A percentile compares a stretch with the other conserved stretches of the same genome.
These are phyloP conservation scores for Pseudogymnoascus destructans DNA, from an alignment of 2,329 filamentous ascomycete genomes.

Conservation along the genomic window DNA sequence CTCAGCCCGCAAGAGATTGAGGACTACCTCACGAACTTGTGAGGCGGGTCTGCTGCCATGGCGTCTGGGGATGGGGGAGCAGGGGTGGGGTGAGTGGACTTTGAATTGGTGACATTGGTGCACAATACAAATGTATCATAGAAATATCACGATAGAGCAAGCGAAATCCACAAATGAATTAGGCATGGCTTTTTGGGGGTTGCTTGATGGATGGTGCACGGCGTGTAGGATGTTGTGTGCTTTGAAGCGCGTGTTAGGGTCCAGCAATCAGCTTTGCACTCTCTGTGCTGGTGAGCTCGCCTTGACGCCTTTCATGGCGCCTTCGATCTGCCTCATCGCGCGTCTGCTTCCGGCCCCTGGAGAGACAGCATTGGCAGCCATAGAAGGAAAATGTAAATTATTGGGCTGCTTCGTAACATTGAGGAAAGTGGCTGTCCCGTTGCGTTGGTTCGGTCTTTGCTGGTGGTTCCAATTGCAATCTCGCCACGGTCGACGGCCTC, in stretches of 20 bases:
- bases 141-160: constrained; percentile 24
- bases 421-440: not conserved
- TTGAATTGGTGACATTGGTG: not conserved
- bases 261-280: not conserved
- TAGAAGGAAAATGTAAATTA: too few relatives aligned
- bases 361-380: too few relatives aligned
- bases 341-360: too few relatives aligned
- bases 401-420: not conserved
- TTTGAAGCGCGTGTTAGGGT: not conserved
- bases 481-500: not conserved
- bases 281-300: not conserved
- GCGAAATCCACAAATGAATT: constrained; percentile 13
- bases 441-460: not conserved
- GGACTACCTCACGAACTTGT: constrained; percentile 98
- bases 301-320: too few relatives aligned
- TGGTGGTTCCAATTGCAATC: not conserved
- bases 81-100: not conserved
- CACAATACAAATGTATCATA: constrained; percentile 27
- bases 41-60: constrained; percentile 26
- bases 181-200: constrained; percentile 24
- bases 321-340: too few relatives aligned
- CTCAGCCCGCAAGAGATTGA: constrained; percentile 96
- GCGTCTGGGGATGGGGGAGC: not conserved
- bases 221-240: not conserved
- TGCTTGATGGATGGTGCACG: constrained; percentile 25